Evolutionary conservation across 768 basidiomycete species (phyloP), one percentile per base, ranked within the genome.

Genomic region (Tricholoma sp.): DNA sequence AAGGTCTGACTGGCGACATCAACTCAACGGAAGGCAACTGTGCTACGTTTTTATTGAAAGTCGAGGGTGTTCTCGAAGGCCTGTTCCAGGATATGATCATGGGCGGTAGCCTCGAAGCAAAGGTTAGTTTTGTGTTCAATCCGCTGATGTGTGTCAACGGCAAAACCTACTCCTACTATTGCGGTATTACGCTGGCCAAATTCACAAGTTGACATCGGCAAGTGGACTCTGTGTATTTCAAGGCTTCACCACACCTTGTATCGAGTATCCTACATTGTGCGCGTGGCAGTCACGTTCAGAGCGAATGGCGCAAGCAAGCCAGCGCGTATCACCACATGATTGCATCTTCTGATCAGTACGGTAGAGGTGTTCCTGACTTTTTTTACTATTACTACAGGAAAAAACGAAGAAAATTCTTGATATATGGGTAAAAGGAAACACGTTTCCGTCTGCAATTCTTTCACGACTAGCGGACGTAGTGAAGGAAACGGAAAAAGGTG

Each of bases 341-440:
- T 66, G 62, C 58, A 54, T 68, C 65, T 66, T 70, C 60, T 61
- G 59, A 60, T 62, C 50, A 54, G 64, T 68, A 66, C 59, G 65
- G 68, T 66, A 63, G 65, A 62, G 63, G 57, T 66, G 65, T 61
- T 71, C 74, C 77, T 82, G 72, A 83, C 78, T 59, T 63, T 60
- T 57, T 58, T 61, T 69, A 70, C 66, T 61, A 65, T 66, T 66
- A 64, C 73, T 68, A 72, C 79, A 98, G 95, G 96, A 97, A 78
- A 99, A 99, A 76, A 82, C 91, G 47, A 88, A 89, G 79, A 98
- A 98, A 74, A 86, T 99, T 66, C 84, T 96, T 72, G 97, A 98
- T 75, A 98, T 99, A 66, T 99, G 96, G 96, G 81, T 80, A 65
- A 96, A 95, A 72, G 83, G 85, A 57, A 83, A 79, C 72, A 96